Evolutionary conservation across 768 basidiomycete genomes (phyloP).

Genomic region (Lactarius sanguifluus): DNA sequence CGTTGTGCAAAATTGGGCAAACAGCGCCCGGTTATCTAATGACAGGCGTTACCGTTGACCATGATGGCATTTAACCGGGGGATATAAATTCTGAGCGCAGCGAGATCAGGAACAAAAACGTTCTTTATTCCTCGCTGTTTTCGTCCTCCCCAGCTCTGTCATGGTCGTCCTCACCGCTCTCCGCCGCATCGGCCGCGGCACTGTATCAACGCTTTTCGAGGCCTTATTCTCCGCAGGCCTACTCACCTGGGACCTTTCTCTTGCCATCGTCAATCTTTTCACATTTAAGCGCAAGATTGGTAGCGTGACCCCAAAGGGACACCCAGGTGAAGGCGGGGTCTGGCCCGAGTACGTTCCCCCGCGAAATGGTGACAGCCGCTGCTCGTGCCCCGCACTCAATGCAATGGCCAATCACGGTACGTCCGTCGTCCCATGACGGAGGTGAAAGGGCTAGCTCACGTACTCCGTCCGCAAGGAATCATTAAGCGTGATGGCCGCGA

Average conservation of each 20-base stretch:
- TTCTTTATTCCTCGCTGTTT: background rate
- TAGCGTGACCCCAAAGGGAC: slow-evolving; percentile 53
- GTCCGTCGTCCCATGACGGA: background rate
- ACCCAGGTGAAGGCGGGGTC: slow-evolving; percentile 55
- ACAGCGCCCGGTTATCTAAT: too few species aligned
- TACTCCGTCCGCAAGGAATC: slow-evolving; percentile 35
- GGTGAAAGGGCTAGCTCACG: background rate
- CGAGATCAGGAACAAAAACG: background rate
- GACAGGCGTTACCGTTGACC: too few species aligned
- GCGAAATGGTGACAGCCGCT: slow-evolving; percentile 62
- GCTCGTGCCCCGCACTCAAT: slow-evolving; percentile 74
- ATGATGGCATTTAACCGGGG: too few species aligned
- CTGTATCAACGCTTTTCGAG: slow-evolving; percentile 5
- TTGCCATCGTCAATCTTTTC: slow-evolving; percentile 53
- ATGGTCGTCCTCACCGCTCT: slow-evolving; percentile 25
- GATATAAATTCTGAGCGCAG: background rate
- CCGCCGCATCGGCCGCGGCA: slow-evolving; percentile 24
- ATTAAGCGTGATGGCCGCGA: slow-evolving; percentile 63
- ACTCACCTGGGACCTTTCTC: slow-evolving; percentile 51
- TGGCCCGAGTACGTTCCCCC: slow-evolving; percentile 71
- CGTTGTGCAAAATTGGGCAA: too few species aligned
- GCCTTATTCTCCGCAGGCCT: slow-evolving; percentile 31
- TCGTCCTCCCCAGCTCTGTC: background rate
- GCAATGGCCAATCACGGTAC: slow-evolving; percentile 82
- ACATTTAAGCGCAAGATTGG: slow-evolving; percentile 51